A percentile compares a stretch with the other conserved stretches of the same genome.
phyloP scores from a whole-genome alignment of 306 rosid genomes.

The Casuarina glauca region DNA sequence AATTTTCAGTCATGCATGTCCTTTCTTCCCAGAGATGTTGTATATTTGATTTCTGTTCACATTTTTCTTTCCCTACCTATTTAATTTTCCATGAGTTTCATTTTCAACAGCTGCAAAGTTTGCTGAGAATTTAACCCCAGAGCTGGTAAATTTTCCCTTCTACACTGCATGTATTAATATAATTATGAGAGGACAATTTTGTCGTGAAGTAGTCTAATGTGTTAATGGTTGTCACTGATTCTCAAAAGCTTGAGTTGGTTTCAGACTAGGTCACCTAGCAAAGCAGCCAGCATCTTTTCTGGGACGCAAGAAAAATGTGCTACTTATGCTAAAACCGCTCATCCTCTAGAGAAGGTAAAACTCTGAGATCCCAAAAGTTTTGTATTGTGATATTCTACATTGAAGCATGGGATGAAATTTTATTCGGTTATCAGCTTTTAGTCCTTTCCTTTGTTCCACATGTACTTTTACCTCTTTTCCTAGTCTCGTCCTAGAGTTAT shows the following conservation, averaged over 20 bases:
- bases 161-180: conserved; percentile 14
- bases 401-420: neutral
- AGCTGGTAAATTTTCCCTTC: conserved; percentile 58
- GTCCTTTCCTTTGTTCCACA: neutral
- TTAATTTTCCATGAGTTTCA: conserved; percentile 40
- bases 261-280: conserved; percentile 89
- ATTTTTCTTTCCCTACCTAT: conserved; percentile 12
- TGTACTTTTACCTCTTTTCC: conserved; percentile 2
- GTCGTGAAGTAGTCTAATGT: neutral
- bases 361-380: conserved; percentile 12
- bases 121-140: conserved; percentile 75
- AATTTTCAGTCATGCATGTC: conserved; percentile 82
- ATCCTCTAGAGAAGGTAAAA: conserved; percentile 92
- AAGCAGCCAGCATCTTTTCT: conserved; percentile 95
- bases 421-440: neutral
- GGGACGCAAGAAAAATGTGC: conserved; percentile 96
- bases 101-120: conserved; percentile 80
- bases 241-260: conserved; percentile 32
- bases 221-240: conserved; percentile 27
- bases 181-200: conserved; percentile 1
- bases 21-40: conserved; percentile 14
- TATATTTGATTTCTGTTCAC: conserved; percentile 17
- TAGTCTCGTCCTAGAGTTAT: neutral
- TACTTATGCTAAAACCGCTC: conserved; percentile 87
- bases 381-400: neutral